Conservation (phyloP, 2,329 filamentous ascomycete species). For the Talaromyces rugulosus region DNA sequence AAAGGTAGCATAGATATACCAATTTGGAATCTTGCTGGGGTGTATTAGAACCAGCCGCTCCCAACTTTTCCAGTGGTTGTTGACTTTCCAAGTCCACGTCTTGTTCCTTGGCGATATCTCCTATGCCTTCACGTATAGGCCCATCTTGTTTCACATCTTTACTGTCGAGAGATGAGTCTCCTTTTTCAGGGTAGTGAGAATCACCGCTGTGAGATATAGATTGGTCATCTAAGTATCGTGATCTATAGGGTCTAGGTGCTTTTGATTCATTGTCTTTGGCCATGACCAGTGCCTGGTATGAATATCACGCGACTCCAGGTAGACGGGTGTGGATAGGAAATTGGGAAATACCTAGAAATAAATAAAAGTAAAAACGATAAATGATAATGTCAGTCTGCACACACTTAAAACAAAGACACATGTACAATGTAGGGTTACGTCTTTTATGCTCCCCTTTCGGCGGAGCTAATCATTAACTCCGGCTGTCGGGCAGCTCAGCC, state of each 20-base stretch:
- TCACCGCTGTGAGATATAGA: background rate
- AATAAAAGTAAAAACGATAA: too few relatives aligned
- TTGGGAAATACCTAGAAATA: too few relatives aligned
- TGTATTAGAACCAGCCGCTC: too few relatives aligned
- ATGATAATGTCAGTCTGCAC: too few relatives aligned
- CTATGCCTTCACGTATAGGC: background rate
- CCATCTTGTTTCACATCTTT: background rate
- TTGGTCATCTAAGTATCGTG: background rate
- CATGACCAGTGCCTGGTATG: background rate
- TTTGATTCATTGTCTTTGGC: too few relatives aligned
- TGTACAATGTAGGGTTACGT: too few relatives aligned
- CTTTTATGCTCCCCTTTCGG: too few relatives aligned
- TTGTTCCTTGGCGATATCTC: background rate
- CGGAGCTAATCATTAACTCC: too few relatives aligned
- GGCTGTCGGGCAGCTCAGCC: too few relatives aligned
- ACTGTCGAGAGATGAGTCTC: background rate
- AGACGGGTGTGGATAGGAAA: background rate
- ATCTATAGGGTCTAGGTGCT: background rate
- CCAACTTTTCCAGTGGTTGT: background rate
- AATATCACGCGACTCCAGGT: background rate
- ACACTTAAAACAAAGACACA: too few relatives aligned
- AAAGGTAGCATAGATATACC: background rate
- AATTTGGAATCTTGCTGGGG: conserved; percentile 1
- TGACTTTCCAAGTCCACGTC: background rate
- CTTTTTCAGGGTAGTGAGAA: background rate